These are phyloP conservation scores for Theobroma grandiflorum DNA, from an alignment of 441 rosid genomes.

Conservation along the genomic window DNA sequence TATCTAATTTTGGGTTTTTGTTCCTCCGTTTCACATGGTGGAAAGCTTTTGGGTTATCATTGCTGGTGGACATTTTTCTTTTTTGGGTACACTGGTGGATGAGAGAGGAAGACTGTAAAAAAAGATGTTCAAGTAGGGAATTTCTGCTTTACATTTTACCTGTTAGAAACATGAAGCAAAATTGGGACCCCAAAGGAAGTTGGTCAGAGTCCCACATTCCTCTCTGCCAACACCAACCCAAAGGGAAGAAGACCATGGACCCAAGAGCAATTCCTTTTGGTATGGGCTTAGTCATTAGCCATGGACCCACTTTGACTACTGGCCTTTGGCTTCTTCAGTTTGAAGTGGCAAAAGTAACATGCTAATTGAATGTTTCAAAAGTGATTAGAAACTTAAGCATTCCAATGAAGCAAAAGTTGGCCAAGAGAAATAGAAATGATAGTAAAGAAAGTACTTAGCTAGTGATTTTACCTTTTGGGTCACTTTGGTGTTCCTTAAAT, in stretches of 20 bases:
- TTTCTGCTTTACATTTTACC: not conserved
- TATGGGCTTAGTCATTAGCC: constrained; percentile 35
- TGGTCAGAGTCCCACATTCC: constrained; percentile 34
- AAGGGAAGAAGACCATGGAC: not conserved
- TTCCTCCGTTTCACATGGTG: constrained; percentile 19
- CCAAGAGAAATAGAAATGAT: constrained; percentile 21
- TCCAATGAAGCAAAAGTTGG: constrained; percentile 17
- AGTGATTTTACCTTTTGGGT: constrained; percentile 25
- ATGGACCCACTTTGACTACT: constrained; percentile 55
- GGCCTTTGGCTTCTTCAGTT: constrained; percentile 21
- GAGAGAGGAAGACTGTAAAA: not conserved
- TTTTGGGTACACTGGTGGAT: not conserved
- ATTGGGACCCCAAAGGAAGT: constrained; percentile 19
- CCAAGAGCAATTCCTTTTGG: not conserved
- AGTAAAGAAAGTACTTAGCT: constrained; percentile 20
- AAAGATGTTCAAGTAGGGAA: not conserved
- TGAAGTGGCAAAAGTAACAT: constrained; percentile 17
- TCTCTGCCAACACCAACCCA: constrained; percentile 10
- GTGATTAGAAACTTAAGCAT: constrained; percentile 32
- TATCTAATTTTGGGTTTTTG: not conserved
- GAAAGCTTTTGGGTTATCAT: not conserved
- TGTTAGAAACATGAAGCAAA: not conserved
- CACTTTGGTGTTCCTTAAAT: constrained; percentile 22
- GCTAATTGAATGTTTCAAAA: constrained; percentile 8
- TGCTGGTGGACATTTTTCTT: not conserved